A percentile compares a stretch with the other conserved stretches of the same genome.
Conservation (phyloP, 106 monocot species). For the Hemerocallis citrina region DNA sequence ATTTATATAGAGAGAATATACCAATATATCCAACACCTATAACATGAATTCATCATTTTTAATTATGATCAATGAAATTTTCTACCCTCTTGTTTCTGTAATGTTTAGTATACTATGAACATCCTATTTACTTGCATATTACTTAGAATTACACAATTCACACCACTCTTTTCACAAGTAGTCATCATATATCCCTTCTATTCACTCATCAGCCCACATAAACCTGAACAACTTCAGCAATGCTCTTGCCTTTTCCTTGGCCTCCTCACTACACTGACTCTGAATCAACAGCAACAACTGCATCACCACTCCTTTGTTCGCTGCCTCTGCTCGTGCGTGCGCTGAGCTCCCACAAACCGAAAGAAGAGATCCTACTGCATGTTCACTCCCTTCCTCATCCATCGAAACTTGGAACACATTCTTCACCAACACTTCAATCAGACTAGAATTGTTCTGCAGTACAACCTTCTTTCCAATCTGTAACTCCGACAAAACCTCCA, state of each 20-base stretch:
- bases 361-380: slow-evolving; percentile 34
- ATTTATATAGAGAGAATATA: too few relatives aligned
- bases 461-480: slow-evolving; percentile 23
- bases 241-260: slow-evolving; percentile 33
- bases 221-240: slow-evolving; percentile 44
- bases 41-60: too few relatives aligned
- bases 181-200: too few relatives aligned
- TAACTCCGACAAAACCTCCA: slow-evolving; percentile 18
- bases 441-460: slow-evolving; percentile 1
- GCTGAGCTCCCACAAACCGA: slow-evolving; percentile 21
- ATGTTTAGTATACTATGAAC: too few relatives aligned
- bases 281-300: slow-evolving; percentile 54
- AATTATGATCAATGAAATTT: too few relatives aligned
- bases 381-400: slow-evolving; percentile 34
- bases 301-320: slow-evolving; percentile 24
- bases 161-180: too few relatives aligned
- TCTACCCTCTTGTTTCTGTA: too few relatives aligned
- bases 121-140: too few relatives aligned
- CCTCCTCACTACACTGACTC: slow-evolving; percentile 46
- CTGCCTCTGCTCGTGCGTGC: slow-evolving; percentile 31
- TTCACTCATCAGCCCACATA: slow-evolving; percentile 19
- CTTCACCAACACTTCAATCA: slow-evolving; percentile 25
- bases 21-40: too few relatives aligned
- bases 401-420: slow-evolving; percentile 36
- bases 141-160: too few relatives aligned